Evolutionary conservation across 1,284 basidiomycete species (phyloP), one percentile per base, ranked within the genome.

Genomic region (Bondarzewia mesenterica): DNA sequence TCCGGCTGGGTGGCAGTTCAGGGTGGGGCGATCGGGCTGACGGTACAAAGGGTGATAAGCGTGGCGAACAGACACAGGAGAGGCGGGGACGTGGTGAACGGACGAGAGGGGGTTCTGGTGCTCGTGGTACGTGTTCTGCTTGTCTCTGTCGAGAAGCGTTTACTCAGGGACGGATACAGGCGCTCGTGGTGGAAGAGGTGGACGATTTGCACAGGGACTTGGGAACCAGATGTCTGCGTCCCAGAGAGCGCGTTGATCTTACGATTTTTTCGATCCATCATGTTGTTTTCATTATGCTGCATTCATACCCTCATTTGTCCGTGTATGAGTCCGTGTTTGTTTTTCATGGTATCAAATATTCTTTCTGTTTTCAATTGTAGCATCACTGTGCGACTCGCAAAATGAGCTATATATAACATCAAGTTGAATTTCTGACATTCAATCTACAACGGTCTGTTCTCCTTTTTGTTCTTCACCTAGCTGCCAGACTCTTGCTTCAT

Each of bases 141-240:
- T 10, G 15, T 21, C 8, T 32, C 18, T 4, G n/a, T 46, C 23
- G 10, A 15, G 14, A 21, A 25, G 23, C 21, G 14, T 7, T 16
- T 16, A 40, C 38, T 40, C 12, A 40, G 10, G 27, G 18, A n/a
- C 26, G 6, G n/a, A 36, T n/a, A 7, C 16, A 53, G 80, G 80
- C 52, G 67, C 77, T 29, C 74, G 83, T 42, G 74, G 74, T 43
- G 81, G 83, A 29, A 75, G 87, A 44, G 86, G 87, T 32, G 75
- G 78, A 40, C 77, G 87, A 20, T 89, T 89, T 60, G 75, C 85
- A 8, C 86, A 89, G 62, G 86, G 86, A 23, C 71, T 89, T 37
- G 85, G 85, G 14, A 86, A 82, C 57, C 84, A 85, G 58, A 87
- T 89, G 85, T 16, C 46, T 20, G 46, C 46, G 10, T 29, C 46